Evolutionary conservation across 495 filamentous ascomycete species (phyloP).

Genomic region (Penicillium malachiteum): DNA sequence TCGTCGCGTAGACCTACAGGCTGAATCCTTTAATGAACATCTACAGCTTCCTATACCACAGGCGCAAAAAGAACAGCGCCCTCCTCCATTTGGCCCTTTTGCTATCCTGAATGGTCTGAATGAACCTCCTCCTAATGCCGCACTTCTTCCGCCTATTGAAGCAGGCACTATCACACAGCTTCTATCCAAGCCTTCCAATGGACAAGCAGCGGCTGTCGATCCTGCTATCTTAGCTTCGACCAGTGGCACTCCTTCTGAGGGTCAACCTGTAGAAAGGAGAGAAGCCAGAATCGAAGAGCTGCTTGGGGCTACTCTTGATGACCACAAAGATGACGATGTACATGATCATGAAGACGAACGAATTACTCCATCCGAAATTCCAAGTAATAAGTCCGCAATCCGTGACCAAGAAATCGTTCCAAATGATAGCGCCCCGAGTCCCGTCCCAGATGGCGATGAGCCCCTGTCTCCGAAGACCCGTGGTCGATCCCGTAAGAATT

Average conservation of each 20-base stretch:
- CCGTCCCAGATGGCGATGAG: slow-evolving; percentile 22
- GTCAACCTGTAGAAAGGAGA: slow-evolving; percentile 28
- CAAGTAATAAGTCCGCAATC: not conserved
- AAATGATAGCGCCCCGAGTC: slow-evolving; percentile 2
- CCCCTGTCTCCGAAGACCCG: slow-evolving; percentile 42
- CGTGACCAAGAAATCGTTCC: not conserved
- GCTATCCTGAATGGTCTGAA: slow-evolving; percentile 73
- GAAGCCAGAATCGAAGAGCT: slow-evolving; percentile 43
- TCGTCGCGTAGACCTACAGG: slow-evolving; percentile 39
- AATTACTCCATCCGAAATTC: slow-evolving; percentile 8
- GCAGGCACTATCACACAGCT: slow-evolving; percentile 46
- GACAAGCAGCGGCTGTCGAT: slow-evolving; percentile 23
- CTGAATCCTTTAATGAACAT: slow-evolving; percentile 50
- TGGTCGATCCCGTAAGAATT: slow-evolving; percentile 45
- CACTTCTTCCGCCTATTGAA: slow-evolving; percentile 70
- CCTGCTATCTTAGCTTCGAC: slow-evolving; percentile 18
- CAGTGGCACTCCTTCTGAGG: slow-evolving; percentile 23
- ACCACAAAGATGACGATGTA: slow-evolving; percentile 9
- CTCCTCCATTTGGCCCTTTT: slow-evolving; percentile 50
- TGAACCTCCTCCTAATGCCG: slow-evolving; percentile 72
- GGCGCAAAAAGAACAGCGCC: slow-evolving; percentile 46
- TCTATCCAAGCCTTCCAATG: slow-evolving; percentile 36
- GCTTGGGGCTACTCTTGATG: slow-evolving; percentile 30
- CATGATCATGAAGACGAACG: slow-evolving; percentile 11
- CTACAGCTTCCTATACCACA: slow-evolving; percentile 51